These are phyloP conservation scores for Vaccinium vitisidaea DNA, from an alignment of 148 eudicot genomes.

Conservation along the genomic window DNA sequence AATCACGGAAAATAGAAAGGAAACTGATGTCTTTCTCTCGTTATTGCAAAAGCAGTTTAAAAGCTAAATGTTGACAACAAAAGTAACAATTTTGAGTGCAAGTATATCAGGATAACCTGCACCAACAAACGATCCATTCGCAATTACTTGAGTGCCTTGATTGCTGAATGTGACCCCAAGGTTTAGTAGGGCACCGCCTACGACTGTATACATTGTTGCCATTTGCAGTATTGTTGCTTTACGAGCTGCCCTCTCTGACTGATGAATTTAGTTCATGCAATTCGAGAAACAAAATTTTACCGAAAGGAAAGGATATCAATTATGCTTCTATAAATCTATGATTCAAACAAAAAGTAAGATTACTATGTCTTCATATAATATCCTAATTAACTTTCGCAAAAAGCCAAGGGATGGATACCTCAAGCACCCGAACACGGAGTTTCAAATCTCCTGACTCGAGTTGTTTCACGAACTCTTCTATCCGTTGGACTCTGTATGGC, in stretches of 20 bases:
- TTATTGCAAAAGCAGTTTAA: background rate
- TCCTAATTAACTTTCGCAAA: background rate
- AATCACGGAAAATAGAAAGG: background rate
- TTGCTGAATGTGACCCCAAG: constrained; percentile 69
- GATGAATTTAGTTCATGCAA: background rate
- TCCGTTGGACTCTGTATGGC: constrained; percentile 90
- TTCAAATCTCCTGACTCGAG: constrained; percentile 87
- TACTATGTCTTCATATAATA: background rate
- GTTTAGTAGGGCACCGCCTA: constrained; percentile 78
- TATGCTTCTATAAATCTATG: background rate
- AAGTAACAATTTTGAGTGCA: background rate
- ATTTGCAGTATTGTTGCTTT: constrained; percentile 90
- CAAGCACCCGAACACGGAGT: constrained; percentile 94
- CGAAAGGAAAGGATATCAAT: background rate
- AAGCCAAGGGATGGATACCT: constrained; percentile 45
- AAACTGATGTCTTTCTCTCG: background rate
- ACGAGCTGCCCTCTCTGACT: constrained; percentile 98
- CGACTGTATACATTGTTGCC: constrained; percentile 92
- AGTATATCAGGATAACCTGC: constrained; percentile 55
- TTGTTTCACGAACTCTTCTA: constrained; percentile 89
- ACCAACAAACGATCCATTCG: constrained; percentile 78
- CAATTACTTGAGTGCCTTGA: constrained; percentile 63
- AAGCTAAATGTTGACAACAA: background rate
- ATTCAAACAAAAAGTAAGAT: background rate
- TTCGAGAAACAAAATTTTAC: background rate